Conservation (phyloP, 495 filamentous ascomycete species). For the Xylaria telfairii region DNA sequence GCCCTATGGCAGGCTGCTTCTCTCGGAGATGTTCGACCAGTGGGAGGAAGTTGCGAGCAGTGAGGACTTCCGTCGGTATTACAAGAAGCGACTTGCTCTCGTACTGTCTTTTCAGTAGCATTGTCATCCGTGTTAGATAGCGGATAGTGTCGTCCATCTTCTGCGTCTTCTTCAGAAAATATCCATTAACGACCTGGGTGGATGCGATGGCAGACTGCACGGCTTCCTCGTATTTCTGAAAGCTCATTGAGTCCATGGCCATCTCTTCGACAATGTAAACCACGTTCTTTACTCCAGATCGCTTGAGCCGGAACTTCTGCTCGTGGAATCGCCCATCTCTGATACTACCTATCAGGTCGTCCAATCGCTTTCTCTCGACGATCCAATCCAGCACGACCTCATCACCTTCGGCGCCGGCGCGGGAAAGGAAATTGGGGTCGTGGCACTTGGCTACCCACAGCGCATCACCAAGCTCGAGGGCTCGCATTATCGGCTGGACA, state of each 20-base stretch:
- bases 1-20: conserved; percentile 54
- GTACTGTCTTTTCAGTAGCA: conserved; percentile 69
- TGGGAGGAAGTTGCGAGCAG: conserved; percentile 73
- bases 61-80: conserved; percentile 70
- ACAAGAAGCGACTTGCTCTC: conserved; percentile 58
- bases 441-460: conserved; percentile 82
- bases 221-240: conserved; percentile 66
- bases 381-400: conserved; percentile 84
- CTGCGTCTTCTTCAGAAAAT: conserved; percentile 78
- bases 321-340: conserved; percentile 86
- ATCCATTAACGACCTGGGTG: conserved; percentile 82
- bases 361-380: conserved; percentile 81
- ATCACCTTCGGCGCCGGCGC: conserved; percentile 68
- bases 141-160: conserved; percentile 81
- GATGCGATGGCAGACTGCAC: conserved; percentile 77
- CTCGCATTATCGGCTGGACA: conserved; percentile 67
- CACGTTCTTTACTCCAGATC: conserved; percentile 75
- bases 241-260: conserved; percentile 53
- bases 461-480: conserved; percentile 75
- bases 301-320: conserved; percentile 80
- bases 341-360: conserved; percentile 79
- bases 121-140: conserved; percentile 79
- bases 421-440: conserved; percentile 60
- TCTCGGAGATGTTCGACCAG: conserved; percentile 62
- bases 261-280: conserved; percentile 84